Percentiles rank a stretch among this genome's conserved stretches.
phyloP scores from a whole-genome alignment of 2,329 filamentous ascomycete species.

The Tympanopsis confertula region DNA sequence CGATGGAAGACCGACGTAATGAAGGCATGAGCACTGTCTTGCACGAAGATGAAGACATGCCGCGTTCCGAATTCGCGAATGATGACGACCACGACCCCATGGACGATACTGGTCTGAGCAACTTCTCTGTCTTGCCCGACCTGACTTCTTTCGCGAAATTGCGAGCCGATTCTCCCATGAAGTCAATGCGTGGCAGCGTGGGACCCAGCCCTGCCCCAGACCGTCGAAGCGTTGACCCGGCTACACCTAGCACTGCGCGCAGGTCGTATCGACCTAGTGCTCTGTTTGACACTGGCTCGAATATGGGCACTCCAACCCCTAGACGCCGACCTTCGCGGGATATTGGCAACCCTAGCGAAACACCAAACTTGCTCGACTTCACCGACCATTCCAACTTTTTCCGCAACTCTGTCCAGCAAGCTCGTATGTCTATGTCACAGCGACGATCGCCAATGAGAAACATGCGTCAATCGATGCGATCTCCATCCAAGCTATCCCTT shows the following conservation, averaged over 20 bases:
- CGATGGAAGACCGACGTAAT: conserved; percentile 21
- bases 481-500: conserved; percentile 12
- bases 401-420: neutral
- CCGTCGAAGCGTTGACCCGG: too few relatives aligned
- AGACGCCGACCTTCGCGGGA: neutral
- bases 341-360: neutral
- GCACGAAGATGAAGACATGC: conserved; percentile 12
- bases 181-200: neutral
- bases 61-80: conserved; percentile 13
- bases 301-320: neutral
- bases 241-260: neutral
- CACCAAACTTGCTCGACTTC: neutral
- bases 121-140: neutral
- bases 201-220: neutral
- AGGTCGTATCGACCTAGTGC: neutral
- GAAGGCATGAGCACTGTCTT: conserved; percentile 28
- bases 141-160: neutral
- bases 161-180: neutral
- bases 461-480: neutral
- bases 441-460: neutral
- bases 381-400: neutral
- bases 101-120: conserved; percentile 22
- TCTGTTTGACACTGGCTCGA: neutral
- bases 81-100: conserved; percentile 19
- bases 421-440: neutral